Evolutionary conservation across 2,329 filamentous ascomycete species (phyloP), one percentile per base, ranked within the genome.

Genomic region (Talaromyces funiculosus): DNA sequence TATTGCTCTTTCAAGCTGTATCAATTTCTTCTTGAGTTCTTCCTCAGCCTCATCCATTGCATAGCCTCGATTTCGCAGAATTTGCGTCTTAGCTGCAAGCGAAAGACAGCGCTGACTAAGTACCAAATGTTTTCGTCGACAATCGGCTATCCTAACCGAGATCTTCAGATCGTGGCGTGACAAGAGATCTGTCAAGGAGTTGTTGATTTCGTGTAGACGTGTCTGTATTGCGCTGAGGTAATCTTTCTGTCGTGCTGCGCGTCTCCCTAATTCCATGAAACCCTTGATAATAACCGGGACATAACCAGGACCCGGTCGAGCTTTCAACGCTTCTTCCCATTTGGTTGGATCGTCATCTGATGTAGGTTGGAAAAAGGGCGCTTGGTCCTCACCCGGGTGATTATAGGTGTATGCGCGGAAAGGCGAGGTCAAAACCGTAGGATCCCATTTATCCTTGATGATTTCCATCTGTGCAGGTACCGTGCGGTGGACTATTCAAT

Each of bases 321-420:
- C 81, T 35, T 80, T 78, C 49, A 88, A 72, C 16, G 85, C 85
- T 64, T 86, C 83, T 67, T 88, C 85, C 85, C 85, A 88, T 68
- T 84, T 84, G 53, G 77, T 75, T 64, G 83, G 81, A 63, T 86
- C 82, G 63, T 87, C 85, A 57, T 80, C 78, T 2, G 78, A 72
- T 8, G 79, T 75, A 2, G 84, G 84, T 62, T 83, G 80, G 71
- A 83, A 87, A 75, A 85, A 87, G 7, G 85, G 83, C 0, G 82
- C 84, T 61, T 80, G 74, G 18, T 84, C 82, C 49, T 85, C 80
- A 51, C 80, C 78, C 55, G 86, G 84, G 18, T 81, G 75, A 69
- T 87, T 87, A 72, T 88, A 88, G 65, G 87, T 80, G 70, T 87
- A 87, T 47, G 81, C 74, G 63, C 85, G 81, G 69, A 87, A 83